These are phyloP conservation scores for Colletotrichum viniferum DNA, from an alignment of 2,329 filamentous ascomycete species.

Conservation along the genomic window DNA sequence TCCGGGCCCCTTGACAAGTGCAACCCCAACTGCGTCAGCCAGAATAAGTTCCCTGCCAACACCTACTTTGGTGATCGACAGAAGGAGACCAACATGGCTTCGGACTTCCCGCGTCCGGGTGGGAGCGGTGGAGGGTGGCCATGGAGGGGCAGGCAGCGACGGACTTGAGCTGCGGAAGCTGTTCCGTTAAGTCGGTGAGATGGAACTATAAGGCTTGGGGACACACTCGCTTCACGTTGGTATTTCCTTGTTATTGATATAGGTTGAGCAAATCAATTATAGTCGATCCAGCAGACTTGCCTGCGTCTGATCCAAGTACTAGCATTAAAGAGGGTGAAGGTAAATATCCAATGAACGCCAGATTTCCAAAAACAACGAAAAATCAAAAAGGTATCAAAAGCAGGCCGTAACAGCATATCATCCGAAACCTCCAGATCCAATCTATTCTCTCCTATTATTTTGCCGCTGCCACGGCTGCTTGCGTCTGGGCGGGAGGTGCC, in stretches of 20 bases:
- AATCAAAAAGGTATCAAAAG: constrained; percentile 8
- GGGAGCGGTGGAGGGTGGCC: background rate
- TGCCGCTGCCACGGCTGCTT: background rate
- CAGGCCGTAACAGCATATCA: background rate
- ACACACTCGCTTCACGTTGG: background rate
- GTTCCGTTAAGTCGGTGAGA: background rate
- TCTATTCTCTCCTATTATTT: background rate
- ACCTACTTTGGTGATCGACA: constrained; percentile 20
- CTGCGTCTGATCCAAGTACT: background rate
- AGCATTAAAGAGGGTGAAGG: background rate
- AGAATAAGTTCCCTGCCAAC: constrained; percentile 20
- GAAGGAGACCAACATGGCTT: constrained; percentile 14
- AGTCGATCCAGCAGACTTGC: background rate
- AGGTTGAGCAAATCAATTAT: background rate
- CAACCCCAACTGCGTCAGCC: constrained; percentile 22
- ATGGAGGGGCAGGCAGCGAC: background rate
- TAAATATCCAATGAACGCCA: background rate
- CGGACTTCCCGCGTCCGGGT: background rate
- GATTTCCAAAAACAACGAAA: background rate
- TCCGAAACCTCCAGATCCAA: background rate
- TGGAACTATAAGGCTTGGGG: fast-evolving
- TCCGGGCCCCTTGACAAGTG: constrained; percentile 21
- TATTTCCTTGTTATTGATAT: background rate
- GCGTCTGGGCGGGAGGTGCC: background rate
- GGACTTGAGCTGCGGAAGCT: background rate